A percentile compares a stretch with the other conserved stretches of the same genome.
Evolutionary conservation across 129 eudicot species (phyloP).

Genomic region (Chrysanthemum seticuspe): DNA sequence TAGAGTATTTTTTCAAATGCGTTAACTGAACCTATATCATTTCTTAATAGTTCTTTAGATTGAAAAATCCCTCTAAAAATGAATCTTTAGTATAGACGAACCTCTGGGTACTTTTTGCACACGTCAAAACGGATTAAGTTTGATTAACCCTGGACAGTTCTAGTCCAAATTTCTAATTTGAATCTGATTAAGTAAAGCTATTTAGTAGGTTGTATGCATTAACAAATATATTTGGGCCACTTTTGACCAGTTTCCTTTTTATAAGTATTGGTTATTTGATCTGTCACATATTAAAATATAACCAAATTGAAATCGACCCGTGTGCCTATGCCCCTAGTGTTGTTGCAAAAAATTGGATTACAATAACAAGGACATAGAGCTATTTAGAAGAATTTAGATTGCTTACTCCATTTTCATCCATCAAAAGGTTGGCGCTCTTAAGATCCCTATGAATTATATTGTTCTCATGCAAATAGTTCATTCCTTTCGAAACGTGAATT

Average conservation of each 20-base stretch:
- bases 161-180: neutral
- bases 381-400: slow-evolving; percentile 8
- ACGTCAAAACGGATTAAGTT: no score
- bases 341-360: neutral
- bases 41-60: neutral
- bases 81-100: slow-evolving; percentile 1
- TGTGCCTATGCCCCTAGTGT: neutral
- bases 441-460: slow-evolving; percentile 88
- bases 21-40: neutral
- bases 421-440: slow-evolving; percentile 87
- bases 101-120: neutral
- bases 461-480: slow-evolving; percentile 87
- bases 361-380: neutral
- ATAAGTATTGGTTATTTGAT: neutral
- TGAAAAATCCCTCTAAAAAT: neutral
- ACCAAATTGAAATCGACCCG: neutral
- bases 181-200: neutral
- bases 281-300: neutral
- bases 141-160: no score
- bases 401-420: slow-evolving; percentile 87
- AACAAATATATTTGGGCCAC: neutral
- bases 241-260: neutral
- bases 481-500: slow-evolving; percentile 80
- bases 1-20: neutral
- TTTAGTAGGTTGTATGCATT: neutral